These are phyloP conservation scores for Tieghemiomyces parasiticus DNA, from an alignment of 192 early-diverging fungal genomes.

Conservation along the genomic window DNA sequence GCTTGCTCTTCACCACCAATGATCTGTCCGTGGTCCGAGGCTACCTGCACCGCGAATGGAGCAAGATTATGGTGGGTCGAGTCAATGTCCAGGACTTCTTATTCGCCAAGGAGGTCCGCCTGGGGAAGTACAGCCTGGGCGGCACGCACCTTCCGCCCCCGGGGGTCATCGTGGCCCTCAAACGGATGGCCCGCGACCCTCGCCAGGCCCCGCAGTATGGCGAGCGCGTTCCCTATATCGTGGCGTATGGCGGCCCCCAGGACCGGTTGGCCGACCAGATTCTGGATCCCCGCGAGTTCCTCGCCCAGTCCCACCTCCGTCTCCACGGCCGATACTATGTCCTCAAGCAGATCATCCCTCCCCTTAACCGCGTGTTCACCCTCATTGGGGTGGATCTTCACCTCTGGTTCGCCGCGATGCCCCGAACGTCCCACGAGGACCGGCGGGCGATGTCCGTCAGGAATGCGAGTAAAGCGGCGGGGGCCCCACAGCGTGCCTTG, in stretches of 20 bases:
- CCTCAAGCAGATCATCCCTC: constrained; percentile 66
- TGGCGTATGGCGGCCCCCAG: constrained; percentile 50
- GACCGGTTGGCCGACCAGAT: constrained; percentile 57
- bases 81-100: constrained; percentile 66
- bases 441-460: background rate
- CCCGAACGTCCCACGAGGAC: background rate
- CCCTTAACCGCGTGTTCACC: constrained; percentile 61
- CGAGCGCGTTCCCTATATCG: constrained; percentile 81
- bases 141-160: constrained; percentile 44
- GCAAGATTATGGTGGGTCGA: constrained; percentile 48
- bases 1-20: constrained; percentile 64
- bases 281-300: constrained; percentile 47
- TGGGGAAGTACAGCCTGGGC: constrained; percentile 65
- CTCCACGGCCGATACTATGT: constrained; percentile 77
- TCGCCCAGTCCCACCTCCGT: constrained; percentile 41
- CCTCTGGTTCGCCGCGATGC: constrained; percentile 16
- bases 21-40: constrained; percentile 68
- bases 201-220: constrained; percentile 70
- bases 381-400: constrained; percentile 51
- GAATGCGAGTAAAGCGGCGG: background rate
- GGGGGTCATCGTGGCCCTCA: constrained; percentile 51
- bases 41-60: constrained; percentile 55
- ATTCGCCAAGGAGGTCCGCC: constrained; percentile 75
- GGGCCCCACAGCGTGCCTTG: background rate
- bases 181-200: constrained; percentile 51